Base-by-base conservation (phyloP, 164 flowering plant species). In the Magnolia sinica region DNA sequence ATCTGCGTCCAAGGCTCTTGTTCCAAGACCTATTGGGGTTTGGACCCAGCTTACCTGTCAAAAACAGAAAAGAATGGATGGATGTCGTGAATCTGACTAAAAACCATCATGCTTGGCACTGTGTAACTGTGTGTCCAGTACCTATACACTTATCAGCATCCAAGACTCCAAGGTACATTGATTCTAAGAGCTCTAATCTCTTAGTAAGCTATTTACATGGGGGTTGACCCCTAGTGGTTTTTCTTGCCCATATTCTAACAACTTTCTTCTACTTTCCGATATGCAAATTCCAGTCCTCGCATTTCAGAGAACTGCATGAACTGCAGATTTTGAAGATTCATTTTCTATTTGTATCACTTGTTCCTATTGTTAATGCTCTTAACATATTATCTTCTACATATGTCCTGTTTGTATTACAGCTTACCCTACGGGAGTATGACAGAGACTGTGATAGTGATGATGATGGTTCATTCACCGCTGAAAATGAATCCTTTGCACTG, bases 371-470 rank as follows among this genome's bases (percentile, higher is more conserved):
- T 68, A 4, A 13, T 73, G 45, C 45, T 8, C n/a, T 52, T 65
- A 51, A 66, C 45, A 3, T 18, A 10, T 31, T 49, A n/a, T 50
- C 73, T 5, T 9, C 10, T 20, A 73, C n/a, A n/a, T 23, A 23
- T 50, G 16, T 64, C 45, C 27, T 77, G 51, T 73, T 70, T n/a
- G 2, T 52, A 11, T 79, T 78, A 64, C 92, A 95, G 98, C 92
- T 90, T 68, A 87, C 88, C 59, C 83, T 78, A 70, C 85, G 90
- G 27, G 98, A 92, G 76, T 93, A 93, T 84, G 94, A 86, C 20
- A 79, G 85, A 51, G 90, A 89, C 24, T 77, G 74, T 78, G 91
- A 88, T 50, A 84, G 82, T 70, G 87, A 87, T 79, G 82, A 83
- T 77, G 73, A 68, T 66, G 89, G 78, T 75, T 67, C 73, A 64